Evolutionary conservation across 805 yeast species (phyloP).

Genomic region (Grigorovia yakushimaensis): DNA sequence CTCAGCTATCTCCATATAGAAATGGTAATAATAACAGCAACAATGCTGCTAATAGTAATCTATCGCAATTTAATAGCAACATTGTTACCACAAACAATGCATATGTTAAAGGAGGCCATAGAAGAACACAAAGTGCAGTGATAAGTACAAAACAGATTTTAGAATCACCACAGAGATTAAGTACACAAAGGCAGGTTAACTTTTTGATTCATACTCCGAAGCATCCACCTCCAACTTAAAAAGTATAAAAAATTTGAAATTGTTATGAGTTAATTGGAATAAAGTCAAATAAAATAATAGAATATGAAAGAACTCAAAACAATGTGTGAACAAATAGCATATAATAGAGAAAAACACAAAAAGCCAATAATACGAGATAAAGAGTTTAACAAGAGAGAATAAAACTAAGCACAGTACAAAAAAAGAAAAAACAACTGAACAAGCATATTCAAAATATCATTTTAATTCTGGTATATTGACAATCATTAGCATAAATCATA

Average conservation of each 20-base stretch:
- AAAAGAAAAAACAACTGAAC: too few relatives aligned
- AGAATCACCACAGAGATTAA: slow-evolving; percentile 9
- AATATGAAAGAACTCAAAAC: too few relatives aligned
- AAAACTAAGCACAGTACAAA: too few relatives aligned
- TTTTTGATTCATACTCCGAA: slow-evolving; percentile 27
- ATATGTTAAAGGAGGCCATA: slow-evolving; percentile 11
- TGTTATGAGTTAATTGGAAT: too few relatives aligned
- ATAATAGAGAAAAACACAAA: too few relatives aligned
- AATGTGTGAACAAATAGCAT: too few relatives aligned
- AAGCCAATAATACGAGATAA: too few relatives aligned
- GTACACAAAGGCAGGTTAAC: slow-evolving; percentile 20
- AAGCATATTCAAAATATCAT: too few relatives aligned
- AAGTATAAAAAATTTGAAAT: too few relatives aligned
- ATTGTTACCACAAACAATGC: neutral
- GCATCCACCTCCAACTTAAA: slow-evolving; percentile 25
- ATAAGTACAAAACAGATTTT: slow-evolving; percentile 6
- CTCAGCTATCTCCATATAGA: slow-evolving; percentile 1
- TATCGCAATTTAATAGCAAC: neutral
- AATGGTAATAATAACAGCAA: neutral
- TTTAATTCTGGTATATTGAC: too few relatives aligned
- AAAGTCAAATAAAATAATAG: neutral
- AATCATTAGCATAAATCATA: too few relatives aligned
- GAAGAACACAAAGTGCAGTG: slow-evolving; percentile 23
- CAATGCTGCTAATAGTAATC: neutral
- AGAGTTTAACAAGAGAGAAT: too few relatives aligned